These are phyloP conservation scores for Penicillium sp. DNA, from an alignment of 2,329 filamentous ascomycete genomes.

Conservation along the genomic window DNA sequence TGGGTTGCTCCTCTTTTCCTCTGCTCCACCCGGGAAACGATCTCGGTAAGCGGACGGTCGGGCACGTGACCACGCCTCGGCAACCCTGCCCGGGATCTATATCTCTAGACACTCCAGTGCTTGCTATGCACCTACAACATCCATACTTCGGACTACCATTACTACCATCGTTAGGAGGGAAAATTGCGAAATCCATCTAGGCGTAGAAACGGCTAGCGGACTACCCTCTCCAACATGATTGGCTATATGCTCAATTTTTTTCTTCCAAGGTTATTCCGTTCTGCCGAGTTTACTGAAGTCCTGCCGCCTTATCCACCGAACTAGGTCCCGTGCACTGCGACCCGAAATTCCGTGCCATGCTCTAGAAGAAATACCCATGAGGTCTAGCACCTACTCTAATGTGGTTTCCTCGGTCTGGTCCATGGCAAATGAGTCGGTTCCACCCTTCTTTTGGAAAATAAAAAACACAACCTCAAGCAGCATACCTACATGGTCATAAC, in stretches of 20 bases:
- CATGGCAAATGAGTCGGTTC: background rate
- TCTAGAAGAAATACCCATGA: background rate
- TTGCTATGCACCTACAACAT: background rate
- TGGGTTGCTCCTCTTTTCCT: background rate
- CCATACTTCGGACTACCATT: background rate
- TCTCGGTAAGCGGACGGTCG: constrained; percentile 32
- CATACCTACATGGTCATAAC: background rate
- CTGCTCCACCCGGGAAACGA: constrained; percentile 23
- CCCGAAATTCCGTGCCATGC: constrained; percentile 11
- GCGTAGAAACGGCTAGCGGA: background rate
- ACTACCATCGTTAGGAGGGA: background rate
- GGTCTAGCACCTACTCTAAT: background rate
- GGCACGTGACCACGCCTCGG: constrained; percentile 28
- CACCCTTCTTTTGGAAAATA: background rate
- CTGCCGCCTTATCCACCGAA: constrained; percentile 5
- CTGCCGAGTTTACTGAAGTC: background rate
- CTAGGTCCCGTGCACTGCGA: background rate
- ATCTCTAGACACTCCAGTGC: background rate
- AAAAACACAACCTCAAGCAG: background rate
- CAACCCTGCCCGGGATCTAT: constrained; percentile 26
- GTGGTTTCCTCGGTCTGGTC: background rate
- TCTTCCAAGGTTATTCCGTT: background rate
- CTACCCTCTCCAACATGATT: background rate
- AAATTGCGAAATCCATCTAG: background rate
- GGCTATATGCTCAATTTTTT: background rate